Conservation (phyloP, 768 basidiomycete genomes). For the Pholiota microspora region DNA sequence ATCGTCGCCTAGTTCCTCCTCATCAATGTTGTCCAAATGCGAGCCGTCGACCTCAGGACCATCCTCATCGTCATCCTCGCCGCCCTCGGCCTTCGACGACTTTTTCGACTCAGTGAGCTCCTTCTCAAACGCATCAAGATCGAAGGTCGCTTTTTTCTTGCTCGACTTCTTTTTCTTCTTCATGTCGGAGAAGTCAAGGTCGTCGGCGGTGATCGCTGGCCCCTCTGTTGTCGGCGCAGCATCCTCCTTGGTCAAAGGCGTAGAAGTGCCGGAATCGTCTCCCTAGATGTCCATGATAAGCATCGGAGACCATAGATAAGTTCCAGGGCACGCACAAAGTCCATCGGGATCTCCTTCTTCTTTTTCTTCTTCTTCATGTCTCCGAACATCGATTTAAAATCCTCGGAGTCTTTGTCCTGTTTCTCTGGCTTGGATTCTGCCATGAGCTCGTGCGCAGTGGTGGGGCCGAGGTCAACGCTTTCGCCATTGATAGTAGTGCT, state of each 20-base stretch:
- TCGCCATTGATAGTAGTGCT: slow-evolving; percentile 68
- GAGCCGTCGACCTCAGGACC: slow-evolving; percentile 57
- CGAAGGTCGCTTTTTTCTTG: slow-evolving; percentile 87
- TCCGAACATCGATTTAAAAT: slow-evolving; percentile 82
- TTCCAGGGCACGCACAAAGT: slow-evolving; percentile 53
- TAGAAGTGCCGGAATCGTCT: slow-evolving; percentile 66
- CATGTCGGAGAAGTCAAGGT: slow-evolving; percentile 92
- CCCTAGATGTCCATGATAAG: slow-evolving; percentile 35
- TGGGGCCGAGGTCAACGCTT: slow-evolving; percentile 72
- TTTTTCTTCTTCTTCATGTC: slow-evolving; percentile 93
- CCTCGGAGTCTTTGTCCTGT: slow-evolving; percentile 57
- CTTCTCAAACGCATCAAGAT: slow-evolving; percentile 93
- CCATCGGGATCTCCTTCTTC: slow-evolving; percentile 87
- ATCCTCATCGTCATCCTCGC: slow-evolving; percentile 55
- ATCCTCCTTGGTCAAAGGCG: slow-evolving; percentile 37
- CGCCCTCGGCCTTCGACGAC: slow-evolving; percentile 30
- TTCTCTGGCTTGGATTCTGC: slow-evolving; percentile 40
- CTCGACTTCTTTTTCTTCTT: slow-evolving; percentile 93
- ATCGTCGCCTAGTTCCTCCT: slow-evolving; percentile 86
- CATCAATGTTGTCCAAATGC: slow-evolving; percentile 68
- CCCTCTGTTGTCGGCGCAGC: slow-evolving; percentile 35
- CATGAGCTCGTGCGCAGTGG: slow-evolving; percentile 77
- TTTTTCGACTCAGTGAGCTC: slow-evolving; percentile 79
- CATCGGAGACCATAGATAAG: background rate
- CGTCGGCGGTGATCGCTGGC: slow-evolving; percentile 59